Base-by-base conservation (phyloP, 345 rosid genomes). In the Sapria himalayana region DNA sequence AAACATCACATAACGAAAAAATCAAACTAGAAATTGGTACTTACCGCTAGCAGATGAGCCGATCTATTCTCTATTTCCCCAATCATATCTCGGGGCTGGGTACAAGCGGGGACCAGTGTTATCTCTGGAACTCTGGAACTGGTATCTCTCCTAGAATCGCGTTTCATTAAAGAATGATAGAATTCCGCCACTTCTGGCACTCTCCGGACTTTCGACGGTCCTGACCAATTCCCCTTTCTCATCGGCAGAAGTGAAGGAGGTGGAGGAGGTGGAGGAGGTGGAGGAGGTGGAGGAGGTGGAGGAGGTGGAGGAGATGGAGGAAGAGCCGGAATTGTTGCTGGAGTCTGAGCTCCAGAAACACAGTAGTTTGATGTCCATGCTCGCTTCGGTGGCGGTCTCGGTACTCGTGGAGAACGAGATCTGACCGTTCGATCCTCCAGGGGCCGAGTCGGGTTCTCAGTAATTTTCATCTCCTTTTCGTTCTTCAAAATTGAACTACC, bases 41-140 rank as follows among this genome's bases (percentile, higher is more conserved):
- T 58, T 62, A 89, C 99, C 60, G 99, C 93, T 18, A 74, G 74
- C 41, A 89, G 67, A 60, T 89, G 59, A 18, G 92, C 55, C 51
- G 99, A 89, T 47, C 99, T 75, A 62, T 84, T 89, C 72, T 89
- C 99, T 18, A 89, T 89, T 71, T 89, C 98, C 22, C 98, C 93
- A 44, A 89, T 89, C 98, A 89, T 89, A 50, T 89, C 93, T 24
- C 94, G 73, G 4, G 93, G 75, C 25, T 71, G 79, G 11, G 75
- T 60, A 25, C 63, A 52, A 15, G 71, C 69, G 14, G 71, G 63
- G n/a, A n/a, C n/a, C 14, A 62, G 39, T 0, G 39, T 48, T 3
- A 78, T 94, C 41, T 76, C 16, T 14, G 44, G 49, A 12, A 45
- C 41, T 24, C 68, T 62, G 0, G 69, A 65, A 11, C 69, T 56